Conservation (phyloP, 371 early-diverging fungal species). For the Blastocladiella emersonii region DNA sequence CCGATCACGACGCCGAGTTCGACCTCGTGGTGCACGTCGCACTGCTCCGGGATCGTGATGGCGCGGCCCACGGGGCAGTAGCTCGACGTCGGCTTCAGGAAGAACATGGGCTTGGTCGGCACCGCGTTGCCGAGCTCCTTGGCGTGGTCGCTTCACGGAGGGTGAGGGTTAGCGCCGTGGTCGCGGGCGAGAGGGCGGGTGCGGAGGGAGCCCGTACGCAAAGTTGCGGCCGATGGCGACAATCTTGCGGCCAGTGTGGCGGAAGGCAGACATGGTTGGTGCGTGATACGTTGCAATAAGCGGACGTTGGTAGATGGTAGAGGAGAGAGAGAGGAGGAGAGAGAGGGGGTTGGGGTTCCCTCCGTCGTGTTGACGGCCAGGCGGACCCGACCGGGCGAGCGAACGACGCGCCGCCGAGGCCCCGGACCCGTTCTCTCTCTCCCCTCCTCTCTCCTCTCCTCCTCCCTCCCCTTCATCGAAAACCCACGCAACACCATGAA, state of each 20-base stretch:
- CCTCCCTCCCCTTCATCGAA: too few relatives aligned
- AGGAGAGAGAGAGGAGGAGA: too few relatives aligned
- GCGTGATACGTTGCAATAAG: too few relatives aligned
- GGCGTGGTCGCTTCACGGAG: conserved; percentile 58
- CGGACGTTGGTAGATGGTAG: too few relatives aligned
- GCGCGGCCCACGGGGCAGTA: conserved; percentile 51
- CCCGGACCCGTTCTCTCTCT: too few relatives aligned
- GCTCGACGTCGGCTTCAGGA: conserved; percentile 86
- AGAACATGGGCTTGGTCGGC: conserved; percentile 77
- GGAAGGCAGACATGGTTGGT: conserved; percentile 17
- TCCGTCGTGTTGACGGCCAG: too few relatives aligned
- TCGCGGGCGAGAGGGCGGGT: background rate
- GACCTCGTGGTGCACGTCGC: conserved; percentile 84
- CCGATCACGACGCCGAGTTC: conserved; percentile 90
- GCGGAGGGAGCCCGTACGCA: conserved; percentile 11
- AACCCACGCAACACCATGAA: too few relatives aligned
- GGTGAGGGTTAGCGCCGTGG: background rate
- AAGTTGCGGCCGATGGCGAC: conserved; percentile 85
- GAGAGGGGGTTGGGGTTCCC: too few relatives aligned
- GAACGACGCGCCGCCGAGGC: too few relatives aligned
- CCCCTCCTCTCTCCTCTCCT: too few relatives aligned
- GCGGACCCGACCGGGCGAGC: too few relatives aligned
- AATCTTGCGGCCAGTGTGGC: conserved; percentile 64
- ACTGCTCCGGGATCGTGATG: conserved; percentile 67
- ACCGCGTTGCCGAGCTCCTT: conserved; percentile 84